phyloP scores from a whole-genome alignment of 169 alveolate species.

The Plasmodium inui region DNA sequence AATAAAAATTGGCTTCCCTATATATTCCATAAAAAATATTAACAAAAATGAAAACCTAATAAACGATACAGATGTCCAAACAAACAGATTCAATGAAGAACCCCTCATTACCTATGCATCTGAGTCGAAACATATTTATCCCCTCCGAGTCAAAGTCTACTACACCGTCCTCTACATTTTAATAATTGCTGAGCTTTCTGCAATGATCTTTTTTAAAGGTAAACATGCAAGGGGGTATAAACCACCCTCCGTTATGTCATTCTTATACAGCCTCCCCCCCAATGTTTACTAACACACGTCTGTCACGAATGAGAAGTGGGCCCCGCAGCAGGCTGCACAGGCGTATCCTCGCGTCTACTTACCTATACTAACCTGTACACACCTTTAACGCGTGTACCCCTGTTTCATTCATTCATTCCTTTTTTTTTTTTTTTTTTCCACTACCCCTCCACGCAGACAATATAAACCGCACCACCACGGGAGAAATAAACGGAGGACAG shows the following conservation, averaged over 20 bases:
- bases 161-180: slow-evolving; percentile 34
- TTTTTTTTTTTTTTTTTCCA: neutral
- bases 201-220: slow-evolving; percentile 62
- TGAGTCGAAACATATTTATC: slow-evolving; percentile 60
- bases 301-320: neutral
- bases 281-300: neutral
- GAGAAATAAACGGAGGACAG: slow-evolving; percentile 60
- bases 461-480: slow-evolving; percentile 48
- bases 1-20: slow-evolving; percentile 65
- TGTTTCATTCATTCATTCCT: neutral
- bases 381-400: neutral
- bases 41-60: slow-evolving; percentile 55
- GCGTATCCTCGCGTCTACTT: neutral
- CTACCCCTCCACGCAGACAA: neutral
- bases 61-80: slow-evolving; percentile 47
- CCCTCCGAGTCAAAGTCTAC: slow-evolving; percentile 25
- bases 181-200: slow-evolving; percentile 10
- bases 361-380: neutral
- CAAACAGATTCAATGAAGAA: slow-evolving; percentile 60
- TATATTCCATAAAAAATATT: slow-evolving; percentile 59
- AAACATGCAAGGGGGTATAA: neutral
- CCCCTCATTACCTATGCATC: slow-evolving; percentile 66
- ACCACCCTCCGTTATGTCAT: neutral
- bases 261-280: neutral
- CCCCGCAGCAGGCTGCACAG: neutral